Conservation (phyloP, 495 filamentous ascomycete genomes). For the Podospora pseudoanserina region DNA sequence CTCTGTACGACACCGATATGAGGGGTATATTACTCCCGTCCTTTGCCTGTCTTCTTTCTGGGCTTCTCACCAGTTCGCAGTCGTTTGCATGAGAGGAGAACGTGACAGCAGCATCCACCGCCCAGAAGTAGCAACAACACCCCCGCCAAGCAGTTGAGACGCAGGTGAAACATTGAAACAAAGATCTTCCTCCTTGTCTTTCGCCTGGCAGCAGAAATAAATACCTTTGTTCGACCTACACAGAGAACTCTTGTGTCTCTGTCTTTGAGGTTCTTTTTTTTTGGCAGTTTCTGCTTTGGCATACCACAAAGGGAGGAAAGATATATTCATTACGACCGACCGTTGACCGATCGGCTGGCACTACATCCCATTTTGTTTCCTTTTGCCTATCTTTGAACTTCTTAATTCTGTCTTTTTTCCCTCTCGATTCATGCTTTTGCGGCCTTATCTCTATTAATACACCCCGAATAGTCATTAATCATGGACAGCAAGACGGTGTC, state of each 20-base stretch:
- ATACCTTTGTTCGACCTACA: not conserved
- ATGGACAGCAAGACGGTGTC: slow-evolving; percentile 25
- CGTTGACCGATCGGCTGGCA: not conserved
- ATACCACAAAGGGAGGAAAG: not conserved
- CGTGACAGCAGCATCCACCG: not conserved
- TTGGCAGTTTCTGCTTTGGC: not conserved
- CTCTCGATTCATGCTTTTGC: not conserved
- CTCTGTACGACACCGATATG: not conserved
- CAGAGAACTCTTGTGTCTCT: not conserved
- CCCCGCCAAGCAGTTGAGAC: slow-evolving; percentile 5
- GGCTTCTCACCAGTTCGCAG: not conserved
- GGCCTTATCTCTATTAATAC: not conserved
- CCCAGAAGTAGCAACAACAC: not conserved
- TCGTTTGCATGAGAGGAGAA: not conserved
- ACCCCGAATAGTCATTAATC: not conserved
- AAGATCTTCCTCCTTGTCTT: not conserved
- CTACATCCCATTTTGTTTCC: not conserved
- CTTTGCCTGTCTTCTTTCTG: not conserved
- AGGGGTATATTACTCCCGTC: not conserved
- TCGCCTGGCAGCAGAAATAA: not conserved
- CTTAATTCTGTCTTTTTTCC: not conserved
- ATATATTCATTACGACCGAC: not conserved
- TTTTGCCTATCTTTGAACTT: not conserved
- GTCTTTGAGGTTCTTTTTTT: not conserved
- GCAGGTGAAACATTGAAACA: slow-evolving; percentile 10